Conservation (phyloP, 106 monocot genomes). For the Hemerocallis citrina region DNA sequence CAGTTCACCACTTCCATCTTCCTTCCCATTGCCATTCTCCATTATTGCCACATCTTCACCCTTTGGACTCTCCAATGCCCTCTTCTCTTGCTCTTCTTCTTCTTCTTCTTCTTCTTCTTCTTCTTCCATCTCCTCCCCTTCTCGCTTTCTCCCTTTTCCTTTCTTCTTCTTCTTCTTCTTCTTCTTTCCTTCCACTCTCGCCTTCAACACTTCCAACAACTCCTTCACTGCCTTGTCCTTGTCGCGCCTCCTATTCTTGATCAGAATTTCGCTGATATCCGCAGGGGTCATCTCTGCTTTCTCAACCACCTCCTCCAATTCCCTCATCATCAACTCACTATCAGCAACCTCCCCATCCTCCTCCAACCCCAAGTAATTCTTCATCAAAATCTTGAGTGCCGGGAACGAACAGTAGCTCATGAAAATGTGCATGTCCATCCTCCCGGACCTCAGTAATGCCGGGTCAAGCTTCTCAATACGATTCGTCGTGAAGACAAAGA, state of each 20-base stretch:
- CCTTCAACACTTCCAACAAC: too few species aligned
- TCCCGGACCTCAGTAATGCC: conserved; percentile 60
- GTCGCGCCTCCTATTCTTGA: conserved; percentile 37
- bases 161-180: too few species aligned
- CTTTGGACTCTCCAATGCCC: conserved; percentile 57
- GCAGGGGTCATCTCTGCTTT: conserved; percentile 73
- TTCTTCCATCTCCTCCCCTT: too few species aligned
- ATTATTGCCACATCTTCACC: conserved; percentile 6
- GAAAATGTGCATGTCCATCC: conserved; percentile 87
- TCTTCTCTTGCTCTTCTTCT: conserved; percentile 54
- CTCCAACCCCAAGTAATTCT: conserved; percentile 33
- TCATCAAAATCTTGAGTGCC: conserved; percentile 55
- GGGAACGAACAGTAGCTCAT: conserved; percentile 69
- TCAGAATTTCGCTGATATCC: conserved; percentile 62
- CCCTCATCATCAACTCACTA: not conserved
- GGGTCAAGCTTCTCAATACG: conserved; percentile 59
- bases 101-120: too few species aligned
- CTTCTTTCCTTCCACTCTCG: too few species aligned
- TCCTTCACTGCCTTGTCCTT: too few species aligned
- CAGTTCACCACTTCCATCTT: not conserved
- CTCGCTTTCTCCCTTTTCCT: conserved; percentile 12
- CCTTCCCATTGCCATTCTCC: conserved; percentile 2
- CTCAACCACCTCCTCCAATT: not conserved
- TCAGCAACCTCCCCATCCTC: not conserved
- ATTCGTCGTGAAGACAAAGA: conserved; percentile 78